Evolutionary conservation across 306 rosid genomes (phyloP).

Genomic region (Sicyos edulis): DNA sequence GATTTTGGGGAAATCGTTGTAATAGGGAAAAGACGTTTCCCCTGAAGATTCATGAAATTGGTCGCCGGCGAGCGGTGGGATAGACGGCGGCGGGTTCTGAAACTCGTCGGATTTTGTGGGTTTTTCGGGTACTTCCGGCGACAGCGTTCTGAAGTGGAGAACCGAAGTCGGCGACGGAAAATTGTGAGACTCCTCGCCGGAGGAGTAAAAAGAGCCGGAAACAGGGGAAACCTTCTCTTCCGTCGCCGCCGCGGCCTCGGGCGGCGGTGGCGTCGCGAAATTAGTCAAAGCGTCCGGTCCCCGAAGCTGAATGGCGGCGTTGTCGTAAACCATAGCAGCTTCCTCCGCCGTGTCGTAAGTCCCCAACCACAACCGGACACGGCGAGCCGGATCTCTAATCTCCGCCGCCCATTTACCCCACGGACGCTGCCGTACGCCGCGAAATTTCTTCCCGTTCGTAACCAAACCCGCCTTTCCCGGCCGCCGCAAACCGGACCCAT

Average conservation of each 20-base stretch:
- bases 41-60: slow-evolving; percentile 33
- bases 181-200: slow-evolving; percentile 55
- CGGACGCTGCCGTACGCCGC: slow-evolving; percentile 85
- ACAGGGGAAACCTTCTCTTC: neutral
- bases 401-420: slow-evolving; percentile 99
- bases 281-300: slow-evolving; percentile 90
- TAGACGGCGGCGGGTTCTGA: neutral
- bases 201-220: slow-evolving; percentile 41
- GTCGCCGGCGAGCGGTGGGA: neutral
- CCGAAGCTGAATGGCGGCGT: slow-evolving; percentile 77
- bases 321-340: slow-evolving; percentile 91
- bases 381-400: slow-evolving; percentile 78
- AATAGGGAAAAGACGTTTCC: slow-evolving; percentile 27
- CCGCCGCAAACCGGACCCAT: slow-evolving; percentile 16
- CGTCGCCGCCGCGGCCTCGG: slow-evolving; percentile 11
- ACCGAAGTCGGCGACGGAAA: slow-evolving; percentile 75
- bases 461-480: slow-evolving; percentile 19
- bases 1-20: slow-evolving; percentile 38
- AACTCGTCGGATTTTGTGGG: neutral
- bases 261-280: slow-evolving; percentile 44
- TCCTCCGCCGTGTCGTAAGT: slow-evolving; percentile 90
- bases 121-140: neutral
- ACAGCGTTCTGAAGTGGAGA: slow-evolving; percentile 50
- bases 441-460: slow-evolving; percentile 47
- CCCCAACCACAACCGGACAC: slow-evolving; percentile 77